Percentiles rank a stretch among this genome's conserved stretches.
Evolutionary conservation across 306 rosid species (phyloP).

Genomic region (Ochetophila trinervis): DNA sequence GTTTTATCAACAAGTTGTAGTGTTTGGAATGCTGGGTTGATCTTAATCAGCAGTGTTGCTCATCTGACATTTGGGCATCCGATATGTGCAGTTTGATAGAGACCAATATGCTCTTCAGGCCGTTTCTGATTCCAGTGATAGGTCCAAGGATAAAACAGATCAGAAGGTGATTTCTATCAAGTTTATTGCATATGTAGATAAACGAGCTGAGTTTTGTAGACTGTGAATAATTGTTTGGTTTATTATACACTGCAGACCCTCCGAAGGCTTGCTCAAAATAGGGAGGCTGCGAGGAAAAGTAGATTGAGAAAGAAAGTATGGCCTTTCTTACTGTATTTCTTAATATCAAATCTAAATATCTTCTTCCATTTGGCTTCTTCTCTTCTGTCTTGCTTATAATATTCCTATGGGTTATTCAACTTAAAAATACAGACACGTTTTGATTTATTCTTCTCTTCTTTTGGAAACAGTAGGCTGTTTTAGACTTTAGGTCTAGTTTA

Average conservation of each 20-base stretch:
- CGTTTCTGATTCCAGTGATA: slow-evolving; percentile 91
- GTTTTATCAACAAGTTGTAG: not conserved
- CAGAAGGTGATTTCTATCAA: slow-evolving; percentile 68
- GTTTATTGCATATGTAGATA: slow-evolving; percentile 2
- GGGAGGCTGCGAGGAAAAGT: slow-evolving; percentile 98
- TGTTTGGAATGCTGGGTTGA: slow-evolving; percentile 7
- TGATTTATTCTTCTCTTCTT: not conserved
- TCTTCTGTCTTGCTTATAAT: not conserved
- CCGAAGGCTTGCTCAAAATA: slow-evolving; percentile 96
- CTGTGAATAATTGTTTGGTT: slow-evolving; percentile 10
- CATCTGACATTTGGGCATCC: slow-evolving; percentile 31
- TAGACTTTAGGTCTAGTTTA: too few relatives aligned
- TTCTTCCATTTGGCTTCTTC: not conserved
- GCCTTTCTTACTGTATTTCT: not conserved
- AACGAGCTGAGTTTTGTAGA: slow-evolving; percentile 17
- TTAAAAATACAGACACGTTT: not conserved
- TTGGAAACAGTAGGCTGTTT: too few relatives aligned
- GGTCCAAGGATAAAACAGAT: slow-evolving; percentile 84
- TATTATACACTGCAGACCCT: slow-evolving; percentile 58
- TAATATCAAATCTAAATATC: not conserved
- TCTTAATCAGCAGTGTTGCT: slow-evolving; percentile 4
- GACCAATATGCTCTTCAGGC: slow-evolving; percentile 43
- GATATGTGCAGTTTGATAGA: slow-evolving; percentile 63
- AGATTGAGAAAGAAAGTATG: slow-evolving; percentile 89
- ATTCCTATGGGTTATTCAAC: not conserved